Percentiles rank a stretch among this genome's conserved stretches.
phyloP scores from a whole-genome alignment of 2,329 filamentous ascomycete species.

The Sclerotinia glacialis region DNA sequence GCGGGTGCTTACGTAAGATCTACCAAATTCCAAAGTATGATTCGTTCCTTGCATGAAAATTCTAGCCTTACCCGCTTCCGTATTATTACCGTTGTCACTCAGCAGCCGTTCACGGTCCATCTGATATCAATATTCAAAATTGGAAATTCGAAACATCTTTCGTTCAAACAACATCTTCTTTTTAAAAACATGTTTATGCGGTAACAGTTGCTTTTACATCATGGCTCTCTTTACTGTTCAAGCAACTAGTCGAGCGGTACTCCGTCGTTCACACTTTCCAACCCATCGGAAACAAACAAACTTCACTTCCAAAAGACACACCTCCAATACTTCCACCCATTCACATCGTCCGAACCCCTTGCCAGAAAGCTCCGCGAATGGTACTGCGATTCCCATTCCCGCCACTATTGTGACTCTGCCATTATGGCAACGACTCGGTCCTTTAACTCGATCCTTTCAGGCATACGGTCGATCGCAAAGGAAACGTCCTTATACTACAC shows the following conservation, averaged over 20 bases:
- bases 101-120: neutral
- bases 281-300: slow-evolving; percentile 24
- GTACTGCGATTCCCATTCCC: slow-evolving; percentile 45
- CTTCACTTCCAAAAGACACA: slow-evolving; percentile 28
- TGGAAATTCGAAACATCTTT: slow-evolving; percentile 3
- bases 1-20: neutral
- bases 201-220: slow-evolving; percentile 21
- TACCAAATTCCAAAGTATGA: neutral
- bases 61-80: neutral
- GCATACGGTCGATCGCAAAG: slow-evolving; percentile 70
- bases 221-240: slow-evolving; percentile 33
- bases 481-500: slow-evolving; percentile 72
- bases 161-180: neutral
- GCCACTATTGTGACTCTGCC: slow-evolving; percentile 43
- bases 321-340: slow-evolving; percentile 23
- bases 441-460: slow-evolving; percentile 51
- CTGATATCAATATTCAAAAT: neutral
- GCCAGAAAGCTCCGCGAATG: slow-evolving; percentile 29
- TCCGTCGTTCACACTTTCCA: slow-evolving; percentile 30
- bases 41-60: too few relatives aligned
- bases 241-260: slow-evolving; percentile 26
- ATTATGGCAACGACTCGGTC: slow-evolving; percentile 57
- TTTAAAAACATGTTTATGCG: slow-evolving; percentile 24
- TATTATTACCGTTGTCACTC: neutral
- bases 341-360: slow-evolving; percentile 23